Conservation (phyloP, 192 early-diverging fungal species). For the Backusella luteola region DNA sequence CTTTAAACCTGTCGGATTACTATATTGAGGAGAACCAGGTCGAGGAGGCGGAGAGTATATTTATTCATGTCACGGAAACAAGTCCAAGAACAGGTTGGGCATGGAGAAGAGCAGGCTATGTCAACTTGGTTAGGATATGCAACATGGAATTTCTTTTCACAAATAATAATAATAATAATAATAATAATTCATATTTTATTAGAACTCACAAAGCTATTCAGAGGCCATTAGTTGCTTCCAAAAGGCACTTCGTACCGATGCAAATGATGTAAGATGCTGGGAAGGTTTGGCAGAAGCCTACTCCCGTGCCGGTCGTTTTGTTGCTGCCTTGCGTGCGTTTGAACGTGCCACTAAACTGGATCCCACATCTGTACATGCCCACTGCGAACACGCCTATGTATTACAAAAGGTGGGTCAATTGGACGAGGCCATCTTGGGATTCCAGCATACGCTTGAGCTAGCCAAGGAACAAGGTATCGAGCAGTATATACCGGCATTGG, state of each 20-base stretch:
- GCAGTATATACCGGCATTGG: constrained; percentile 45
- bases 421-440: constrained; percentile 52
- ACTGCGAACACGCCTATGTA: constrained; percentile 49
- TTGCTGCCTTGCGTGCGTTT: constrained; percentile 77
- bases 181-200: not conserved
- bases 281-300: constrained; percentile 80
- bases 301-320: constrained; percentile 64
- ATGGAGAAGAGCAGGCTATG: constrained; percentile 76
- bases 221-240: constrained; percentile 75
- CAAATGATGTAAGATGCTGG: constrained; percentile 66
- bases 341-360: constrained; percentile 66
- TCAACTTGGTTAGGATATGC: constrained; percentile 46
- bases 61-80: constrained; percentile 40
- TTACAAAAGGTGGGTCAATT: constrained; percentile 53
- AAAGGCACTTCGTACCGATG: constrained; percentile 72
- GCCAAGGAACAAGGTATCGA: constrained; percentile 35
- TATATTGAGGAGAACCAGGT: constrained; percentile 49
- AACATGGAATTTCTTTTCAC: too few species aligned
- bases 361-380: constrained; percentile 42
- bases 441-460: constrained; percentile 31
- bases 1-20: constrained; percentile 59
- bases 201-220: constrained; percentile 40
- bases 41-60: constrained; percentile 49
- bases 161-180: too few species aligned
- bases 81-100: constrained; percentile 67